Evolutionary conservation across 805 yeast species (phyloP), one percentile per base, ranked within the genome.

Genomic region (Wickerhamiella bombiphila): DNA sequence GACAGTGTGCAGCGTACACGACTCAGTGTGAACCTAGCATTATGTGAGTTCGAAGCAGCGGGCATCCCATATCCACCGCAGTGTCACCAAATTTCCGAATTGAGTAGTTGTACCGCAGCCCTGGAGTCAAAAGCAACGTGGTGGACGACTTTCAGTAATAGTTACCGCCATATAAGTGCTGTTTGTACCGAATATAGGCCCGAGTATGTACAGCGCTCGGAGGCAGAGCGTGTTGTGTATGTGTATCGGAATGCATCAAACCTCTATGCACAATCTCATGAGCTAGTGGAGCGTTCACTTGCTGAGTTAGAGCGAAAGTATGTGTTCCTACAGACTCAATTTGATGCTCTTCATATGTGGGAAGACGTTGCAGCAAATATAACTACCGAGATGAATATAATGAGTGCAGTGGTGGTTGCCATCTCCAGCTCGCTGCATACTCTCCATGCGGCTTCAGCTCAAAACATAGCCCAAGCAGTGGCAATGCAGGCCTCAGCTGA

Each of bases 61-160:
- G 41, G 42, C 1, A 41, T 58, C 7, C 35, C 21, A 2, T 53
- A 41, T 31, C 61, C 61, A 0, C 22, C 20, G 3, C 35, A 21
- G 0, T 57, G 60, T 37, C 11, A 11, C 9, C 39, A 39, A 18
- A 22, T n/a, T 1, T 2, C 16, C 5, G 24, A 19, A 9, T 21
- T 45, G 3, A 11, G 19, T 0, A 18, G 14, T 2, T 57, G 61
- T 39, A 46, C 58, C 1, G 25, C 21, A 3, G 40, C 33, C 25
- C 41, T 57, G 32, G 59, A 50, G 32, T 22, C 53, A 2, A 39
- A 42, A 16, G 45, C 58, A 0, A 79, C 76, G 46, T 72, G 76
- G 67, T 78, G 88, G 88, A 76, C 85, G 0, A 72, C 77, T 0
- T 77, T 68, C 49, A 74, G 74, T 43, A 82, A 82, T 0, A 69